Evolutionary conservation across 192 early-diverging fungal species (phyloP).

Genomic region (Entophlyctis luteolus): DNA sequence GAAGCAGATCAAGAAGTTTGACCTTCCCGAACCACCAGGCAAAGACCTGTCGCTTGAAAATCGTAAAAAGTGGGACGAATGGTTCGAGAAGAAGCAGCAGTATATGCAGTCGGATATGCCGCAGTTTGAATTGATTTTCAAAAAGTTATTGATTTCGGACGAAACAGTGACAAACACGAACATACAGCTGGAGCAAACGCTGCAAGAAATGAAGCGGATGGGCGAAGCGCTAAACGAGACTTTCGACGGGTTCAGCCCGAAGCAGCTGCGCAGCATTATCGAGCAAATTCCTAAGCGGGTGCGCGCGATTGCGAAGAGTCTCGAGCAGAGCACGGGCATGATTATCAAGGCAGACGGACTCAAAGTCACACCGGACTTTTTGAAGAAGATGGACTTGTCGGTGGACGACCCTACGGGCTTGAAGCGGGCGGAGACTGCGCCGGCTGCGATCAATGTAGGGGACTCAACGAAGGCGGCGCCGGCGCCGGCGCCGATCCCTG

Average conservation of each 20-base stretch:
- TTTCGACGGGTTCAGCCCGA: slow-evolving; percentile 35
- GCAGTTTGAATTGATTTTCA: slow-evolving; percentile 46
- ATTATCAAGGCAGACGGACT: slow-evolving; percentile 46
- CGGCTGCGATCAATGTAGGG: not conserved
- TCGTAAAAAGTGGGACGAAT: slow-evolving; percentile 46
- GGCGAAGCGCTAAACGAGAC: slow-evolving; percentile 35
- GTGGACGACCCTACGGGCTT: slow-evolving; percentile 13
- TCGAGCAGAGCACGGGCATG: slow-evolving; percentile 45
- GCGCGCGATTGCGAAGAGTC: slow-evolving; percentile 38
- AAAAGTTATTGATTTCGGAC: slow-evolving; percentile 41
- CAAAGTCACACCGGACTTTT: slow-evolving; percentile 50
- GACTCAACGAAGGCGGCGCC: not conserved
- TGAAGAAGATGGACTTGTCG: slow-evolving; percentile 38
- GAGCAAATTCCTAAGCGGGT: slow-evolving; percentile 42
- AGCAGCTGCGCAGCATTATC: slow-evolving; percentile 43
- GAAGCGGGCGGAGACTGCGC: slow-evolving; percentile 1
- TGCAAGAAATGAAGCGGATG: slow-evolving; percentile 47
- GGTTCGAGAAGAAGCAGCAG: slow-evolving; percentile 32
- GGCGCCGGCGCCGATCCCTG: not conserved
- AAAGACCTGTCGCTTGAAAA: slow-evolving; percentile 37
- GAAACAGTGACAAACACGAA: slow-evolving; percentile 23
- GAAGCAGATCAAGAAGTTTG: slow-evolving; percentile 28
- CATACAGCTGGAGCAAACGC: slow-evolving; percentile 43
- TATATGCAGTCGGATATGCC: slow-evolving; percentile 46
- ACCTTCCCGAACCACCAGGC: slow-evolving; percentile 37